Base-by-base conservation (phyloP, 345 rosid genomes). In the Noccaea caerulescens region DNA sequence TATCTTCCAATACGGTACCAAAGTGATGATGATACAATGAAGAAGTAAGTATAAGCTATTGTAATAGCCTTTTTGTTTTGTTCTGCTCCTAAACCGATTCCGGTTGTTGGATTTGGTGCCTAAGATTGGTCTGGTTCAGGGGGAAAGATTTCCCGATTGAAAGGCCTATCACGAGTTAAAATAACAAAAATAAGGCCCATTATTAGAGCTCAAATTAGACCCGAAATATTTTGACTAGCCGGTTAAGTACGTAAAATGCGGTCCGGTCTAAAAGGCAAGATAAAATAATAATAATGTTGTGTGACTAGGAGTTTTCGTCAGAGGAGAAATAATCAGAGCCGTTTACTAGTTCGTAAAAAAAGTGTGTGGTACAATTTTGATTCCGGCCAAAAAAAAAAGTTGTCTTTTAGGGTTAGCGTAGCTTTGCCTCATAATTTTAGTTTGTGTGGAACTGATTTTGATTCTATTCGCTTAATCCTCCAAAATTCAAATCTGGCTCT, bases 371-470 rank as follows among this genome's bases (percentile, higher is more conserved):
- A 53, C 63, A 68, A 51, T 44, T 53, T 36, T 53, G 58, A 60
- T 60, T 75, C 58, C 58, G 43, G 74, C 57, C 64, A 46, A 62
- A 61, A 75, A 68, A 52, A 75, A 68, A 59, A 52, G 37, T 60
- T 60, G 30, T 67, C 9, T 67, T 75, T 60, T 74, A 67, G 78
- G 78, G 77, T 74, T 68, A 44, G 79, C 74, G 69, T 75, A 12
- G 69, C 63, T 68, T 68, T 68, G 41, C 69, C 62, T 67, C 63
- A 74, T 61, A 43, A 73, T 20, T 8, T 75, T 10, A 14, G 5
- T 34, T 53, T 44, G 6, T 12, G 54, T 33, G n/a, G 55, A 50
- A 61, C 41, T 59, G 16, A 33, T 67, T 58, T 52, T 39, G 34
- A 58, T 57, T 49, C 16, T 14, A 16, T 14, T 57, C 27, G 27